Evolutionary conservation across 169 alveolate species (phyloP).

Genomic region (Eimeria tenella): DNA sequence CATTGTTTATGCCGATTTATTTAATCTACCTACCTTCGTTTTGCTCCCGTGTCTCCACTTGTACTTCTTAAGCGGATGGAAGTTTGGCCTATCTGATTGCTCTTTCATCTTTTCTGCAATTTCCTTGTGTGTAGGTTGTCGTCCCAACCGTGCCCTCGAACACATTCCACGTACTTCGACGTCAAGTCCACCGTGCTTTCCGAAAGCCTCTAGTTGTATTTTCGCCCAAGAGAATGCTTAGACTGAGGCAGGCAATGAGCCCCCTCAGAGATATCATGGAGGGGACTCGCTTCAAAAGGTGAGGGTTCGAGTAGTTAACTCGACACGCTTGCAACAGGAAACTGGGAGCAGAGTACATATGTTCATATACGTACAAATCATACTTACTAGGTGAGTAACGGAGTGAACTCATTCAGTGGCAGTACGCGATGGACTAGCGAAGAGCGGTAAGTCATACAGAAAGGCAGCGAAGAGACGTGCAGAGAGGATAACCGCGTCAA

Average conservation of each 20-base stretch:
- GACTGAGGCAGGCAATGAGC: constrained; percentile 81
- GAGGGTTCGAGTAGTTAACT: not conserved
- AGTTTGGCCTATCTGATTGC: too few species aligned
- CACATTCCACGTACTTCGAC: constrained; percentile 94
- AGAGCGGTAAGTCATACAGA: too few species aligned
- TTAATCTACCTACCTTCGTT: too few species aligned
- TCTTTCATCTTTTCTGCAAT: not conserved
- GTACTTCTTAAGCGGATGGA: too few species aligned
- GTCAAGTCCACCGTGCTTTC: constrained; percentile 94
- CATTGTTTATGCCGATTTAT: not conserved
- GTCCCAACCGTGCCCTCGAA: constrained; percentile 94
- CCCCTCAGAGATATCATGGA: constrained; percentile 79
- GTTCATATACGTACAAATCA: not conserved
- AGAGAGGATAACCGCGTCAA: too few species aligned
- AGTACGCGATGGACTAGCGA: too few species aligned
- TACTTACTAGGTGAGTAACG: too few species aligned
- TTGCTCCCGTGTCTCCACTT: too few species aligned
- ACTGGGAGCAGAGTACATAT: not conserved
- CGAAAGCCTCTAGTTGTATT: constrained; percentile 89
- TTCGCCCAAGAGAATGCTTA: constrained; percentile 87
- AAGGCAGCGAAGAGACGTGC: too few species aligned
- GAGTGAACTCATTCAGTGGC: too few species aligned
- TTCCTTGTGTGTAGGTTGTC: constrained; percentile 85
- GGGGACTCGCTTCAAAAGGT: constrained; percentile 83
- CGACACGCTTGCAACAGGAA: not conserved